These are phyloP conservation scores for Brassica balearica DNA, from an alignment of 441 rosid genomes.

Conservation along the genomic window DNA sequence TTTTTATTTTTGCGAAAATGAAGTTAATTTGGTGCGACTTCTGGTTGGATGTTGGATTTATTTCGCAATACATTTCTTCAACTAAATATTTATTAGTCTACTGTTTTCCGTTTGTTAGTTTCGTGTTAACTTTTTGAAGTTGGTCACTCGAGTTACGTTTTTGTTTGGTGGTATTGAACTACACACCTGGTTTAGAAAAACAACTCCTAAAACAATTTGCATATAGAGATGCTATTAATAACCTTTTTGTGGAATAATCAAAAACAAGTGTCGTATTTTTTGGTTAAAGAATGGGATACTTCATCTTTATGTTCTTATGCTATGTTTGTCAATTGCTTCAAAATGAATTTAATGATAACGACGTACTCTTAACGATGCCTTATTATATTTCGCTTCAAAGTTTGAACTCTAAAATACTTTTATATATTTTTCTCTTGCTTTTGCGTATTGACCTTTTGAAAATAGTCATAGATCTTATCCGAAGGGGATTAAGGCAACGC, in stretches of 20 bases:
- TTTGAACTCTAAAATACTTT: neutral
- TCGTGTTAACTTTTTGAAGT: neutral
- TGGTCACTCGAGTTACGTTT: neutral
- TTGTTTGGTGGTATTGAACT: neutral
- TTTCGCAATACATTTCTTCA: too few species aligned
- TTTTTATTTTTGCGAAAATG: too few species aligned
- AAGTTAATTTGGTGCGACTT: too few species aligned
- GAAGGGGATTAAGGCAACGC: neutral
- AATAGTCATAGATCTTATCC: slow-evolving; percentile 34
- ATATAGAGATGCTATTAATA: neutral
- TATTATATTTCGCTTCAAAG: slow-evolving; percentile 10
- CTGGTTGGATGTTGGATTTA: too few species aligned
- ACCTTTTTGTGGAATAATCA: neutral
- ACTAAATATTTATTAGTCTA: too few species aligned
- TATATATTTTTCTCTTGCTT: neutral
- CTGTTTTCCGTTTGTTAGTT: neutral
- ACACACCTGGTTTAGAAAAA: neutral
- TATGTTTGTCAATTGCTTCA: neutral
- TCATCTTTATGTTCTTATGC: neutral
- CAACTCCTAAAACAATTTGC: neutral
- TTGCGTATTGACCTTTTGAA: slow-evolving; percentile 22
- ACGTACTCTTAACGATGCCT: slow-evolving; percentile 30
- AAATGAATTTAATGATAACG: slow-evolving; percentile 8
- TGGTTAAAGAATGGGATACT: slow-evolving; percentile 1
- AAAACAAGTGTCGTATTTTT: neutral